Base-by-base conservation (phyloP, 306 rosid genomes). In the Rosa rugosa region DNA sequence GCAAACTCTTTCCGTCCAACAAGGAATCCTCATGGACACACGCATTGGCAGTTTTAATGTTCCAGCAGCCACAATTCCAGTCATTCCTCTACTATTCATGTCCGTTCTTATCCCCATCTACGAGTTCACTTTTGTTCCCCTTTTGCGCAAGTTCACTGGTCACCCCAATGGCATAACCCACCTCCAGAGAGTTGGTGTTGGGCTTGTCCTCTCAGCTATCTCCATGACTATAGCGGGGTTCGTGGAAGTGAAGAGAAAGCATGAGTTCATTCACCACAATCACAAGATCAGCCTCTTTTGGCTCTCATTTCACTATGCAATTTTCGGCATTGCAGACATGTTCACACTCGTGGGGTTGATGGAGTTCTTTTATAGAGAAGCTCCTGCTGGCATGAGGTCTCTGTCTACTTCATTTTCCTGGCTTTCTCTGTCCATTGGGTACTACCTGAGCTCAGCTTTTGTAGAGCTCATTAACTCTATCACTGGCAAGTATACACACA, bases 311-410 rank as follows among this genome's bases (percentile, higher is more conserved):
- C 93, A 85, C 3, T 89, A 87, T 47, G 88, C 91, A 18, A 82
- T 87, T 2, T 89, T 87, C 59, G 93, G 93, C 0, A 76, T 89
- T 20, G 93, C 91, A 0, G 93, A 89, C 76, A 85, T 87, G 93
- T 87, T 87, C 72, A 87, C 93, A 41, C 49, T 87, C 0, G 87
- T 87, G 11, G 93, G 93, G 9, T 47, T 89, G 40, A 64, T 87
- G 81, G 91, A 85, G 82, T 87, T 87, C 71, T 89, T 89, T 80
- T 89, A 89, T 66, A 84, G 46, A 44, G 93, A 87, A 81, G 88
- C 91, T 5, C 91, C 93, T 14, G 27, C 64, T n/a, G 88, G 87
- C 14, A 87, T 90, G 91, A 60, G 83, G 5, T 90, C 91, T 16
- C 79, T 89, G 9, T 79, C 90, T 7, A 82, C 91, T 17, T 87